Base-by-base conservation (phyloP, 1,139 yeast genomes). In the Blastobotrys arbuscula region DNA sequence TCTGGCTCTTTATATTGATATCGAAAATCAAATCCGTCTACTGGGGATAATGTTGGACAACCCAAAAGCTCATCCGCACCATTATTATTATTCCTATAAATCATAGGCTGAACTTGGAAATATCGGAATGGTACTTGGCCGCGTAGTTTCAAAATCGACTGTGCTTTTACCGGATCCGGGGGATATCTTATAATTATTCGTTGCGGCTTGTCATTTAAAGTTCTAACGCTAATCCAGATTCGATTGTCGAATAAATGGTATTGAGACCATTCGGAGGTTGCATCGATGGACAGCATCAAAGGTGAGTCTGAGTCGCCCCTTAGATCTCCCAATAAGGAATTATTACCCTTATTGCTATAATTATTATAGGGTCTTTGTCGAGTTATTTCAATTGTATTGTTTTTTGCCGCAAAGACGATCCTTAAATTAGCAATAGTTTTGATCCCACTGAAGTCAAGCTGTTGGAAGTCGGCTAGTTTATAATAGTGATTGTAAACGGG, bases 221-320 rank as follows among this genome's bases (percentile, higher is more conserved):
- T 21, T 23, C 38, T 34, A 3, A 36, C 40, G 8, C 49, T 53
- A 20, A 64, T 38, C 63, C 63, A 63, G 50, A 59, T 61, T 30
- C 68, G 50, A 39, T 59, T 53, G 40, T 64, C 68, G 15, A 62
- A 47, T 15, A 62, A 48, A 18, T 39, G 36, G 67, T 66, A 64
- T 0, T 43, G 43, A 13, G 58, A 48, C 60, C 60, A 57, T 2
- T 39, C 30, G n/a, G 35, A 31, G 2, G 39, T 20, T 10, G 47
- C 47, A 4, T 42, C 9, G 5, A 28, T 10, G 8, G 39, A 34
- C 24, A 40, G 8, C 15, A 3, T 20, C 10, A 35, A 7, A 4
- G 5, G 10, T 13, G 18, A 18, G 3, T 35, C 38, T 35, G 5
- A 2, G 20, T 13, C 20, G 21, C 20, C 18, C 16, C 10, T n/a